Percentiles rank a stretch among this genome's conserved stretches.
These are phyloP conservation scores for Aspergillus hiratsukae DNA, from an alignment of 2,329 filamentous ascomycete genomes.

Conservation along the genomic window DNA sequence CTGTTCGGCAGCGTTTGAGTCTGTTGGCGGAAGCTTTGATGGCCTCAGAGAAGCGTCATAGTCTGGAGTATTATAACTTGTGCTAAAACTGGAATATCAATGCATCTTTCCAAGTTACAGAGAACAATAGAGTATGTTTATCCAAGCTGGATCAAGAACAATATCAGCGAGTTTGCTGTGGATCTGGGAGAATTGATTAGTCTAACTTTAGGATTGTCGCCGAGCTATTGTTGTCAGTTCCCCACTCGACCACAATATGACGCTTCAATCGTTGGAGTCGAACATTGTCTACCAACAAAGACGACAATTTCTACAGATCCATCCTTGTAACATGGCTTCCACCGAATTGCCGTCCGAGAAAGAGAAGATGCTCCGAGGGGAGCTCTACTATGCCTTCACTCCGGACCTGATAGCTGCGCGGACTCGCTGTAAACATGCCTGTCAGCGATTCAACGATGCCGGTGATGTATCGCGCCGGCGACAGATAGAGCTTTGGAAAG, in stretches of 20 bases:
- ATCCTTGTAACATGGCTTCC: neutral
- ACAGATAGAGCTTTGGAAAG: constrained; percentile 64
- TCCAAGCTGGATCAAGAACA: constrained; percentile 9
- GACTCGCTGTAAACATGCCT: constrained; percentile 58
- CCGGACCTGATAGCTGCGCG: constrained; percentile 63
- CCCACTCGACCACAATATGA: neutral
- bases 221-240: neutral
- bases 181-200: neutral
- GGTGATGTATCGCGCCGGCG: constrained; percentile 57
- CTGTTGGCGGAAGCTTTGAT: neutral
- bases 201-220: constrained; percentile 1
- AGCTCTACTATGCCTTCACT: constrained; percentile 71
- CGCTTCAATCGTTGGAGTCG: neutral
- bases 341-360: constrained; percentile 14
- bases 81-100: neutral
- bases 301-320: constrained; percentile 12
- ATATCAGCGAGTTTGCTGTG: constrained; percentile 5
- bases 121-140: constrained; percentile 10
- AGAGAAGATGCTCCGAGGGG: constrained; percentile 57
- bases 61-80: neutral
- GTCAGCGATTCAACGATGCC: constrained; percentile 59
- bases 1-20: neutral
- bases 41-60: neutral
- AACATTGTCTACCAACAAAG: neutral
- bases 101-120: neutral